phyloP scores from a whole-genome alignment of 495 filamentous ascomycete genomes.

The Aspergillus nidulans region DNA sequence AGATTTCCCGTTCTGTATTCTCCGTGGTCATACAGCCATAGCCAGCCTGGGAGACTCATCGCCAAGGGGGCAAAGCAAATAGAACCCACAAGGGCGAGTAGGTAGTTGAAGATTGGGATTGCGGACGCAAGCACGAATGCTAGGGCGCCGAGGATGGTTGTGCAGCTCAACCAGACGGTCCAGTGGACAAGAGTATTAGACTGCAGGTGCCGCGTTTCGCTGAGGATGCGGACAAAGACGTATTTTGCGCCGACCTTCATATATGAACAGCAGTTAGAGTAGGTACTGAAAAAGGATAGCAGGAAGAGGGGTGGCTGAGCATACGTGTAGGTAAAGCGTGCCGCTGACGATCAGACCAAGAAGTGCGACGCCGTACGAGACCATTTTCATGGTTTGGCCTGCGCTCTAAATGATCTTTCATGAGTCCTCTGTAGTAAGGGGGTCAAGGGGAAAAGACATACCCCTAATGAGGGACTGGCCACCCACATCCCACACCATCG shows the following conservation, averaged over 20 bases:
- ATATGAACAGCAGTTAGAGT: neutral
- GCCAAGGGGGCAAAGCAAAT: conserved; percentile 32
- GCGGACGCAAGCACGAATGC: conserved; percentile 64
- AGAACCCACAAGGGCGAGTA: conserved; percentile 46
- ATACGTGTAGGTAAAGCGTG: conserved; percentile 52
- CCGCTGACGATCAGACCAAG: conserved; percentile 54
- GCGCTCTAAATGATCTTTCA: conserved; percentile 39
- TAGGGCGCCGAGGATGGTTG: conserved; percentile 44
- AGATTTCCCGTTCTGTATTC: neutral
- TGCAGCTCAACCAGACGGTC: conserved; percentile 55
- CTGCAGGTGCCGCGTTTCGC: conserved; percentile 51
- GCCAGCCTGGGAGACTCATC: neutral
- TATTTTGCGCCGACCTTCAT: conserved; percentile 54
- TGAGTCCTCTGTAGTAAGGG: neutral
- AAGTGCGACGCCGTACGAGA: conserved; percentile 69
- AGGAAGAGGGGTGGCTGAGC: neutral
- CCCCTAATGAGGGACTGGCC: conserved; percentile 62
- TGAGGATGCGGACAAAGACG: conserved; percentile 58
- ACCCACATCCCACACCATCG: conserved; percentile 64
- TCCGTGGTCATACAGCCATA: conserved; percentile 8
- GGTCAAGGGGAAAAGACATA: neutral
- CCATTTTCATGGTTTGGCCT: conserved; percentile 55
- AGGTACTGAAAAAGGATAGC: neutral
- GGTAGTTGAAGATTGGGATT: conserved; percentile 66
- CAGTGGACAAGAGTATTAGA: conserved; percentile 45